A percentile compares a stretch with the other conserved stretches of the same genome.
Evolutionary conservation across 441 rosid genomes (phyloP).

Genomic region (Syzygium syzygioides): DNA sequence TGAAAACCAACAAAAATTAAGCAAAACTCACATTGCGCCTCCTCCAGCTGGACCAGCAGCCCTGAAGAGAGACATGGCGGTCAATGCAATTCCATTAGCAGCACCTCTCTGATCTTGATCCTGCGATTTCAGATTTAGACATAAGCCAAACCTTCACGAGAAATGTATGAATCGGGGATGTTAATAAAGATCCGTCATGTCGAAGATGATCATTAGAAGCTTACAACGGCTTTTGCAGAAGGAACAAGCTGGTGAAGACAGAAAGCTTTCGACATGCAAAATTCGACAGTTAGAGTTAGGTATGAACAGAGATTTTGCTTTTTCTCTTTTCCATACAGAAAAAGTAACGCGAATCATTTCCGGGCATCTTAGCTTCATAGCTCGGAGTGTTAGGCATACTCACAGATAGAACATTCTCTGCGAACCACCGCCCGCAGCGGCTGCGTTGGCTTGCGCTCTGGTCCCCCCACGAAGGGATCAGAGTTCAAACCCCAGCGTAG

Average conservation of each 20-base stretch:
- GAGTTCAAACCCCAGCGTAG: no score
- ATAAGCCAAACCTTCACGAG: background rate
- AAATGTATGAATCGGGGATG: background rate
- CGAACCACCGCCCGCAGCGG: no score
- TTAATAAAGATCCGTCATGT: background rate
- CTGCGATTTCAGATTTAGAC: background rate
- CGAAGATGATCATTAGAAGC: background rate
- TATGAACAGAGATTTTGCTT: background rate
- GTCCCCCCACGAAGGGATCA: no score
- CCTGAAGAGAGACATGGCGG: background rate
- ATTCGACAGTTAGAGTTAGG: background rate
- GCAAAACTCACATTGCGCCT: background rate
- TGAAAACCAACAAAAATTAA: background rate
- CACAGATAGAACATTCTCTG: constrained; percentile 54
- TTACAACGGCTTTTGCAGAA: constrained; percentile 22
- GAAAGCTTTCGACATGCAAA: constrained; percentile 1
- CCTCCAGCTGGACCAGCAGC: constrained; percentile 7
- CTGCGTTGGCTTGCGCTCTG: no score
- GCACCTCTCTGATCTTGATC: constrained; percentile 7
- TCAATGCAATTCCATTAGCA: background rate
- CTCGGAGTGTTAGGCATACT: constrained; percentile 13
- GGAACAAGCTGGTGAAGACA: constrained; percentile 12
- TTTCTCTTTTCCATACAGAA: background rate
- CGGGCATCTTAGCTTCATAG: background rate
- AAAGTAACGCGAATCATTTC: background rate